A percentile compares a stretch with the other conserved stretches of the same genome.
phyloP scores from a whole-genome alignment of 2,329 filamentous ascomycete species.

The Penicillium sp. region DNA sequence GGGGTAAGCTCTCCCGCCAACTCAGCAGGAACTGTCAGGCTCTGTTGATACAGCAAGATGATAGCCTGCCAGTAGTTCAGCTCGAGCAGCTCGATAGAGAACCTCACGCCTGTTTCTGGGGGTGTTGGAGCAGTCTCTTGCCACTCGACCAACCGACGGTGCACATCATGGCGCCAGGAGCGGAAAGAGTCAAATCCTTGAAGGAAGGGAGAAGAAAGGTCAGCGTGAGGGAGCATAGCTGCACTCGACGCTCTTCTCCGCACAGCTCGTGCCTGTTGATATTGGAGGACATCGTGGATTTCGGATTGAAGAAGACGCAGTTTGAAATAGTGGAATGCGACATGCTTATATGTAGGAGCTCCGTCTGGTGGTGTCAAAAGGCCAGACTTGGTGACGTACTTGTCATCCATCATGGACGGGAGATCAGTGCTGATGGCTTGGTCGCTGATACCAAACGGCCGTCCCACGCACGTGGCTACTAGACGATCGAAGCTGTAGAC shows the following conservation, averaged over 20 bases:
- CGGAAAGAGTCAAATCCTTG: constrained; percentile 80
- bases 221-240: constrained; percentile 73
- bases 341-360: constrained; percentile 81
- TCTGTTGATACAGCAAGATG: constrained; percentile 92
- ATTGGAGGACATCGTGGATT: constrained; percentile 88
- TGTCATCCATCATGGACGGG: constrained; percentile 82
- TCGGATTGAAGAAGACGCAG: constrained; percentile 87
- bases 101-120: constrained; percentile 78
- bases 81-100: constrained; percentile 85
- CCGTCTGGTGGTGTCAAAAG: constrained; percentile 63
- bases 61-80: constrained; percentile 98
- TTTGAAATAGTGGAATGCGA: constrained; percentile 89
- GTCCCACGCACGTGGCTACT: constrained; percentile 87
- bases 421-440: constrained; percentile 95
- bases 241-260: constrained; percentile 61
- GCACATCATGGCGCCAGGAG: constrained; percentile 84
- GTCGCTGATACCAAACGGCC: constrained; percentile 93
- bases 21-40: constrained; percentile 78
- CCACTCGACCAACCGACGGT: constrained; percentile 80
- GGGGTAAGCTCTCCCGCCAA: constrained; percentile 73
- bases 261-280: constrained; percentile 81
- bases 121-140: constrained; percentile 76
- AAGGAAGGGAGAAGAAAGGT: constrained; percentile 81
- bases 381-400: constrained; percentile 77
- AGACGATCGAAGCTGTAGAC: constrained; percentile 94